phyloP scores from a whole-genome alignment of 306 rosid genomes.

The Oemleria cerasiformis region DNA sequence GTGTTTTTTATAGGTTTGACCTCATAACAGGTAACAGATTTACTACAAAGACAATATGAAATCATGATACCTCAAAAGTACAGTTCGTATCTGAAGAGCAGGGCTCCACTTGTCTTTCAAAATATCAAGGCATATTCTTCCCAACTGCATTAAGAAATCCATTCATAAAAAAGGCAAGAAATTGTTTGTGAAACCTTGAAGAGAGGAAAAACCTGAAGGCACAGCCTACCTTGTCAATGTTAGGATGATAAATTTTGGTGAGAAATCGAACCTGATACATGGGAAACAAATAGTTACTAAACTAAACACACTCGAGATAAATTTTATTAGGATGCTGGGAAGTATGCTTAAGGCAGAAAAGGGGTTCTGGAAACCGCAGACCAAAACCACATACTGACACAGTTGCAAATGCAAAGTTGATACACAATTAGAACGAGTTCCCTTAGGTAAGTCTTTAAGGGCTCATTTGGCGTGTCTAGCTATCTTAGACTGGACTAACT shows the following conservation, averaged over 20 bases:
- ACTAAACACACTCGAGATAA: constrained; percentile 8
- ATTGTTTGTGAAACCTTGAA: neutral
- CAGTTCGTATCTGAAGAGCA: constrained; percentile 88
- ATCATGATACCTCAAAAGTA: constrained; percentile 68
- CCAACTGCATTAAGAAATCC: constrained; percentile 51
- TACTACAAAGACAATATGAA: neutral
- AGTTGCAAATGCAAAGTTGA: neutral
- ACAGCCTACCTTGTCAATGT: constrained; percentile 82
- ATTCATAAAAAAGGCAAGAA: constrained; percentile 10
- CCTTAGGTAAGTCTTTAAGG: neutral
- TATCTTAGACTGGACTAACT: too few relatives aligned
- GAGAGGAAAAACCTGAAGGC: neutral
- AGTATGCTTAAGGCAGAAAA: neutral
- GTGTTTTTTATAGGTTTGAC: neutral
- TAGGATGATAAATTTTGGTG: constrained; percentile 94
- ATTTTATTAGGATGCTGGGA: constrained; percentile 1
- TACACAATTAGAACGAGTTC: neutral
- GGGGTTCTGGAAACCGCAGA: neutral
- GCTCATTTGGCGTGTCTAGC: too few relatives aligned
- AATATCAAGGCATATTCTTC: constrained; percentile 90
- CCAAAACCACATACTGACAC: neutral
- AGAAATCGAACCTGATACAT: constrained; percentile 83
- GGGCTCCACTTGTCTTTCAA: constrained; percentile 95
- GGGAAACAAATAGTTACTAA: constrained; percentile 12
- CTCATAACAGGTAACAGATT: neutral